A percentile compares a stretch with the other conserved stretches of the same genome.
These are phyloP conservation scores for Colletotrichum sp. DNA, from an alignment of 2,329 filamentous ascomycete species.

Conservation along the genomic window DNA sequence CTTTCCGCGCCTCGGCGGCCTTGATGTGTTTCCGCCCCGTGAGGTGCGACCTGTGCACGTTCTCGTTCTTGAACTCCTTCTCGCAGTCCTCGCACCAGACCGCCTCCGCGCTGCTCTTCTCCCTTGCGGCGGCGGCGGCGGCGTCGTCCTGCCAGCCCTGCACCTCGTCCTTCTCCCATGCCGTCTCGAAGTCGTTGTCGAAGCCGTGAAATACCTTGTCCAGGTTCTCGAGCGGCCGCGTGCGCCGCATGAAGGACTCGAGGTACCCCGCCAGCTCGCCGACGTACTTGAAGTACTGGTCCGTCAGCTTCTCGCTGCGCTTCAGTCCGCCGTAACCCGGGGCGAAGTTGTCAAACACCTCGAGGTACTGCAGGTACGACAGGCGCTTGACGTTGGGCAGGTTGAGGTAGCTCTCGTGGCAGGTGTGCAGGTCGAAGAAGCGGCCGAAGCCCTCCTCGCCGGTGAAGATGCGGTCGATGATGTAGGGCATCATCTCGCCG, in stretches of 20 bases:
- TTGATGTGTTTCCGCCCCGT: slow-evolving; percentile 92
- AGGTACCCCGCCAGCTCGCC: slow-evolving; percentile 81
- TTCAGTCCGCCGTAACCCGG: slow-evolving; percentile 76
- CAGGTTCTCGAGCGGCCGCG: slow-evolving; percentile 83
- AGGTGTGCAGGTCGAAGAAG: slow-evolving; percentile 85
- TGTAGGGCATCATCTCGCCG: slow-evolving; percentile 65
- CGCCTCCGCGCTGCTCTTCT: slow-evolving; percentile 57
- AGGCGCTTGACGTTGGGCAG: slow-evolving; percentile 84
- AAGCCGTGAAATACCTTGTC: slow-evolving; percentile 78
- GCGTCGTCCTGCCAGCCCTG: slow-evolving; percentile 75
- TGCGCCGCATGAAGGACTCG: slow-evolving; percentile 85
- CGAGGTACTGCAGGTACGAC: slow-evolving; percentile 91
- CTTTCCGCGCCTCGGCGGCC: slow-evolving; percentile 70
- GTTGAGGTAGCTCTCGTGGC: slow-evolving; percentile 90
- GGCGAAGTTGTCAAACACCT: slow-evolving; percentile 86
- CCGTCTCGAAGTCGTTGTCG: slow-evolving; percentile 81
- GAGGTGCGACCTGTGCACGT: slow-evolving; percentile 90
- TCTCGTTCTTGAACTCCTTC: slow-evolving; percentile 94
- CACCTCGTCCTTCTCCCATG: slow-evolving; percentile 82
- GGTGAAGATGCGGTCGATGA: slow-evolving; percentile 91
- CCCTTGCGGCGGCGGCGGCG: slow-evolving; percentile 37
- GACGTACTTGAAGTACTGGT: slow-evolving; percentile 91
- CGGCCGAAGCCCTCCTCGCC: slow-evolving; percentile 94
- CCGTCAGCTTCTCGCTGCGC: slow-evolving; percentile 83
- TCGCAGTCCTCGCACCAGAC: slow-evolving; percentile 92